These are phyloP conservation scores for Wolfiporia cocos DNA, from an alignment of 1,284 basidiomycete species.

Conservation along the genomic window DNA sequence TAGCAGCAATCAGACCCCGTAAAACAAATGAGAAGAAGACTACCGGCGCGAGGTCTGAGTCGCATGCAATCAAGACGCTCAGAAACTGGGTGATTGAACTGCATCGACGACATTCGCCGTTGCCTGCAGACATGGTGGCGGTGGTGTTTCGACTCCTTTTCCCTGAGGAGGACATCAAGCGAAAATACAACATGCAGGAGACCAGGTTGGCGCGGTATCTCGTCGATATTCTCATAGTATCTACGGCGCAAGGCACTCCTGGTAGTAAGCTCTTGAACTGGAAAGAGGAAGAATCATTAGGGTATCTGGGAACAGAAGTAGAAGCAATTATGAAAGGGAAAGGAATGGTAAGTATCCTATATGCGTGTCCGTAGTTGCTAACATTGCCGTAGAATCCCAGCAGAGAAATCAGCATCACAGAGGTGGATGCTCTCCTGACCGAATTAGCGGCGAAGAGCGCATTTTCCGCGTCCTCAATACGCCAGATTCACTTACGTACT, in stretches of 20 bases:
- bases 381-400: neutral
- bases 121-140: constrained; percentile 42
- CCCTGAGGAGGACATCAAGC: constrained; percentile 66
- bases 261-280: constrained; percentile 39
- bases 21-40: constrained; percentile 5
- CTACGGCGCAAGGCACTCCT: constrained; percentile 15
- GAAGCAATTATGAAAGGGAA: constrained; percentile 33
- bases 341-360: constrained; percentile 27
- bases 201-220: constrained; percentile 51
- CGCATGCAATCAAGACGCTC: constrained; percentile 36
- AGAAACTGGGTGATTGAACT: constrained; percentile 42
- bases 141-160: constrained; percentile 72
- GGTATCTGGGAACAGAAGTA: constrained; percentile 70
- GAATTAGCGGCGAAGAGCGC: constrained; percentile 64
- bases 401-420: constrained; percentile 33
- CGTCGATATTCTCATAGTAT: constrained; percentile 42
- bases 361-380: neutral
- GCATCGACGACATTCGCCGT: constrained; percentile 34
- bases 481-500: constrained; percentile 14
- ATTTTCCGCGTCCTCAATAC: constrained; percentile 48
- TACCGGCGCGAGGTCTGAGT: constrained; percentile 14
- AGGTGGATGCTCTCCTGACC: constrained; percentile 62
- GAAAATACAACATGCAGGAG: constrained; percentile 76
- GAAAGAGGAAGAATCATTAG: constrained; percentile 42
- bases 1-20: constrained; percentile 14